Conservation (phyloP, 1,139 yeast genomes). For the Saccharomycopsis crataegensis region DNA sequence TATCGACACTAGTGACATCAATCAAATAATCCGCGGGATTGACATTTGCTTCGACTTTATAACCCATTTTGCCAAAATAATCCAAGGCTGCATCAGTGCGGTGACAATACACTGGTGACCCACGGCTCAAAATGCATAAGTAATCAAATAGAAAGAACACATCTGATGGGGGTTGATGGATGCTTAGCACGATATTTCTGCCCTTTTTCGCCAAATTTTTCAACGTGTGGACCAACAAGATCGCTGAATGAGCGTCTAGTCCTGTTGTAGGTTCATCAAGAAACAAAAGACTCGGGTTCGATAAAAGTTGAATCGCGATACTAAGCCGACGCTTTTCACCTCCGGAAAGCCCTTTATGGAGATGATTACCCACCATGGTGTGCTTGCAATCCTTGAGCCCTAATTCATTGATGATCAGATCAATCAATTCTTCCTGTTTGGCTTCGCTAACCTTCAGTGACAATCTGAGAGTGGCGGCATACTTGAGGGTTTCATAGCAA, state of each 20-base stretch:
- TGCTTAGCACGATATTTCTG: constrained; percentile 64
- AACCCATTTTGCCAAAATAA: constrained; percentile 48
- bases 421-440: constrained; percentile 44
- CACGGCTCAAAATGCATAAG: constrained; percentile 62
- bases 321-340: constrained; percentile 79
- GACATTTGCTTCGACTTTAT: constrained; percentile 32
- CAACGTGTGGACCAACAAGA: constrained; percentile 54
- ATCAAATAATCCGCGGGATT: constrained; percentile 63
- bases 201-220: constrained; percentile 53
- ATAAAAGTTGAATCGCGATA: constrained; percentile 68
- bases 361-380: constrained; percentile 47
- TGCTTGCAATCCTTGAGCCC: constrained; percentile 57
- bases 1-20: constrained; percentile 66
- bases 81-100: constrained; percentile 31
- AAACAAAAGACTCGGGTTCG: constrained; percentile 70
- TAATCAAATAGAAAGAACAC: constrained; percentile 63
- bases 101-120: constrained; percentile 24
- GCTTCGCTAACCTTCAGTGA: constrained; percentile 33
- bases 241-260: constrained; percentile 72
- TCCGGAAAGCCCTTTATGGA: constrained; percentile 58
- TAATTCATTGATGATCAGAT: constrained; percentile 49
- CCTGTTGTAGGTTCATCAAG: constrained; percentile 91
- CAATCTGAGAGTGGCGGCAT: constrained; percentile 64
- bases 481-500: constrained; percentile 59
- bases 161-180: constrained; percentile 83